Percentiles rank a stretch among this genome's conserved stretches.
phyloP scores from a whole-genome alignment of 768 basidiomycete genomes.

The Kwoniella bestiolae region DNA sequence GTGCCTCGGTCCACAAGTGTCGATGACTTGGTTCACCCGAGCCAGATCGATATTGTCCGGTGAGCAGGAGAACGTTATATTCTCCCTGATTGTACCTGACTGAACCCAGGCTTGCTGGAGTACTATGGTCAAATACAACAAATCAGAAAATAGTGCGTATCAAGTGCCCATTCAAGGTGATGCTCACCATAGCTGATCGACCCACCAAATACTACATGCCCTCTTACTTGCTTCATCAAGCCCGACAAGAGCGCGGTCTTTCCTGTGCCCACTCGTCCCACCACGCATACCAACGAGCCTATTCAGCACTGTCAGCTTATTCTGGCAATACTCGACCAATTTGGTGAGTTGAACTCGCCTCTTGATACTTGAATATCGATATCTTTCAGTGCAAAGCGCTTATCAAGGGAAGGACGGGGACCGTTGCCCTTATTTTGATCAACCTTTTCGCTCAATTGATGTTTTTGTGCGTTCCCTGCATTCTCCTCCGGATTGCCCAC shows the following conservation, averaged over 20 bases:
- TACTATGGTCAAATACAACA: conserved; percentile 20
- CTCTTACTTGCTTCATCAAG: conserved; percentile 41
- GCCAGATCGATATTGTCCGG: conserved; percentile 26
- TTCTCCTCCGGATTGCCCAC: too few relatives aligned
- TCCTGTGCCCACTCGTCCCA: conserved; percentile 51
- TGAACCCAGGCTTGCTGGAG: conserved; percentile 56
- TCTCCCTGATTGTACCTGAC: conserved; percentile 51
- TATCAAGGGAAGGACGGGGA: too few relatives aligned
- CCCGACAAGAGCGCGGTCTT: conserved; percentile 49
- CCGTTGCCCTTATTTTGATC: too few relatives aligned
- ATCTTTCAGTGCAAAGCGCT: conserved; percentile 63
- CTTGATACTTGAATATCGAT: conserved; percentile 62
- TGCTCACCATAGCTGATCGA: conserved; percentile 38
- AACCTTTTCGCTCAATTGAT: too few relatives aligned
- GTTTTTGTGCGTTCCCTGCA: too few relatives aligned
- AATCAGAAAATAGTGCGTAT: too few relatives aligned
- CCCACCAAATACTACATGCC: conserved; percentile 42
- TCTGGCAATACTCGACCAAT: too few relatives aligned
- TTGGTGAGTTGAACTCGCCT: too few relatives aligned
- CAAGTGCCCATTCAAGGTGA: not conserved
- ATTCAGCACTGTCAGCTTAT: too few relatives aligned
- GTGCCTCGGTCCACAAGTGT: conserved; percentile 45
- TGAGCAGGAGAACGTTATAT: conserved; percentile 47
- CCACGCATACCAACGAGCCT: conserved; percentile 46
- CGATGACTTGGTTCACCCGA: conserved; percentile 35